Evolutionary conservation across 805 yeast genomes (phyloP).

Genomic region (Candida awuae): DNA sequence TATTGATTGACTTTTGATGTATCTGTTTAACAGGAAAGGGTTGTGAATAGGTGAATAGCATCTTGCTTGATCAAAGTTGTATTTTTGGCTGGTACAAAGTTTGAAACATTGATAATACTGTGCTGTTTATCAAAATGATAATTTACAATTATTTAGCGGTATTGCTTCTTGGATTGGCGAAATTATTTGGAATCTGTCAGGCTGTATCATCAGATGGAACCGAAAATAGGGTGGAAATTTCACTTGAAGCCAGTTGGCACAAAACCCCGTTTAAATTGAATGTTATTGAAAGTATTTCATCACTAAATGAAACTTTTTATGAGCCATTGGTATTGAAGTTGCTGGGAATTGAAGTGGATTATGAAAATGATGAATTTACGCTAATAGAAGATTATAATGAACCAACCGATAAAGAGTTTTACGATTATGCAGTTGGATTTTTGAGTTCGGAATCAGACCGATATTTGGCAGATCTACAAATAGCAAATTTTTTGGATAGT

Average conservation of each 20-base stretch:
- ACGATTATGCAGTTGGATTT: conserved; percentile 17
- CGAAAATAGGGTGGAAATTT: conserved; percentile 20
- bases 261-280: conserved; percentile 35
- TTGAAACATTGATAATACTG: no score
- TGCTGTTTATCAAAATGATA: no score
- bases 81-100: no score
- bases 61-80: no score
- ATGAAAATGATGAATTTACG: conserved; percentile 11
- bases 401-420: conserved; percentile 24
- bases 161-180: no score
- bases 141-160: no score
- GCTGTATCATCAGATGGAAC: not conserved
- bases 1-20: no score
- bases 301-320: conserved; percentile 32
- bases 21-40: no score
- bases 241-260: conserved; percentile 34
- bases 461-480: conserved; percentile 33
- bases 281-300: conserved; percentile 34
- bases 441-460: conserved; percentile 9
- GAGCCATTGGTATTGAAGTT: conserved; percentile 26
- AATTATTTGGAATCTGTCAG: conserved; percentile 7
- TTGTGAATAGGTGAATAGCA: no score
- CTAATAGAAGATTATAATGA: conserved; percentile 18
- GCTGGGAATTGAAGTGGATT: conserved; percentile 19
- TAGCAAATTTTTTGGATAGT: conserved; percentile 41